Evolutionary conservation across 768 basidiomycete genomes (phyloP).

Genomic region (Pleurotus pulmonarius): DNA sequence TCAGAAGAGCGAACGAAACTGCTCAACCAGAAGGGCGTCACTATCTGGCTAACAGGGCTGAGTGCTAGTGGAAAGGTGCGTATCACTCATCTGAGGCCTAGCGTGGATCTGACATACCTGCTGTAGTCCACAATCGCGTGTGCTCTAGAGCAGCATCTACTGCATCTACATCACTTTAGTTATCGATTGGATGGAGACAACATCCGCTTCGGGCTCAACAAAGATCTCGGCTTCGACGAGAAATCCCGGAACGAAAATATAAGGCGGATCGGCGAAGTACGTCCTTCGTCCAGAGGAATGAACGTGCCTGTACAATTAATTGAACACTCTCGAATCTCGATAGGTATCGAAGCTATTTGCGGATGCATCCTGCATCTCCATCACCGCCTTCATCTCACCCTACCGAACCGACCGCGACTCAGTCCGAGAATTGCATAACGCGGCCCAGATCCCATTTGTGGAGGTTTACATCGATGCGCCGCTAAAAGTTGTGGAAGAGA

Average conservation of each 20-base stretch:
- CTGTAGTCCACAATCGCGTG: constrained; percentile 92
- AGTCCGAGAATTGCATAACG: constrained; percentile 79
- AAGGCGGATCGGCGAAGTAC: constrained; percentile 91
- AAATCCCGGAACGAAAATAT: constrained; percentile 94
- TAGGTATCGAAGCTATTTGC: constrained; percentile 95
- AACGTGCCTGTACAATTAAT: not conserved
- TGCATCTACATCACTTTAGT: constrained; percentile 79
- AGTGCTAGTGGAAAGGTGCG: constrained; percentile 91
- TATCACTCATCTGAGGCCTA: not conserved
- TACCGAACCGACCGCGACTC: constrained; percentile 82
- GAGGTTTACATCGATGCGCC: constrained; percentile 97
- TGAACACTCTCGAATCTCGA: not conserved
- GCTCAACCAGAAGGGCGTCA: constrained; percentile 80
- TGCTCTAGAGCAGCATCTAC: constrained; percentile 92
- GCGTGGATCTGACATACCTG: not conserved
- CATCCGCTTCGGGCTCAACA: constrained; percentile 93
- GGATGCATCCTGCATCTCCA: constrained; percentile 77
- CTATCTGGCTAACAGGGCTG: constrained; percentile 95
- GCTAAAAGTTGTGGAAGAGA: constrained; percentile 78
- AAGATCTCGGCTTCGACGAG: constrained; percentile 92
- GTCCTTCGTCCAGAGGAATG: no score
- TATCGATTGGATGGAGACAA: constrained; percentile 98
- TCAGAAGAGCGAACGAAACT: constrained; percentile 61
- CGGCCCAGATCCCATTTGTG: constrained; percentile 73
- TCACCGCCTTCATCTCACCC: constrained; percentile 99